These are phyloP conservation scores for Neurospora hispaniola DNA, from an alignment of 495 filamentous ascomycete genomes.

Conservation along the genomic window DNA sequence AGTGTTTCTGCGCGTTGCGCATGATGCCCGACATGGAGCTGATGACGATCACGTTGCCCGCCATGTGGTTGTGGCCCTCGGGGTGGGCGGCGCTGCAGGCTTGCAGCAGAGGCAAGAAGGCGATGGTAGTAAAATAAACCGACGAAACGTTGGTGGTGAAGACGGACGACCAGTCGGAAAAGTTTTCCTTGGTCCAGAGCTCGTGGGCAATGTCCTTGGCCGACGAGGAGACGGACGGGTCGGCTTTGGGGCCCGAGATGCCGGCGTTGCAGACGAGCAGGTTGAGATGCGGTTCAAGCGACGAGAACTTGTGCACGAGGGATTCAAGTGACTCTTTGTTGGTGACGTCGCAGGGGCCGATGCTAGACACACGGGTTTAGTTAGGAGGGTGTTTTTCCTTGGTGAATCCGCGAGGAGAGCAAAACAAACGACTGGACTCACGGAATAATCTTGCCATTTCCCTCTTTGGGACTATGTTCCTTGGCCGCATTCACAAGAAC, in stretches of 20 bases:
- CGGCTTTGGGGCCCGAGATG: conserved; percentile 27
- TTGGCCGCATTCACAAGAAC: conserved; percentile 40
- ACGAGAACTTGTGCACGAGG: conserved; percentile 32
- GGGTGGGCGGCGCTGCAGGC: conserved; percentile 29
- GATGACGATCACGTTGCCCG: conserved; percentile 25
- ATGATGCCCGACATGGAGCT: conserved; percentile 47
- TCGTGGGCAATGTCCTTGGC: conserved; percentile 34
- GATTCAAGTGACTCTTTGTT: conserved; percentile 45
- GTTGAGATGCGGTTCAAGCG: conserved; percentile 38
- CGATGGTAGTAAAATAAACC: conserved; percentile 48
- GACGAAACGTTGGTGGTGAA: conserved; percentile 48
- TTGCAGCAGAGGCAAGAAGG: conserved; percentile 47
- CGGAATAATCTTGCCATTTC: conserved; percentile 23
- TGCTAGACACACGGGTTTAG: conserved; percentile 2
- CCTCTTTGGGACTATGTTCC: conserved; percentile 20
- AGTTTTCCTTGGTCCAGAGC: conserved; percentile 32
- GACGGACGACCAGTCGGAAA: conserved; percentile 39
- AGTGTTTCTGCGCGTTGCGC: conserved; percentile 38
- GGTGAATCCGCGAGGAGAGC: not conserved
- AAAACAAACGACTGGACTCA: not conserved
- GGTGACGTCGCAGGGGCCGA: conserved; percentile 47
- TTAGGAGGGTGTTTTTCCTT: not conserved
- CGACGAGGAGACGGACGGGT: conserved; percentile 22
- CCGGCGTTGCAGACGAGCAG: conserved; percentile 55
- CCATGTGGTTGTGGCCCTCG: not conserved